Conservation (phyloP, 306 rosid species). For the Vigna trinervia region DNA sequence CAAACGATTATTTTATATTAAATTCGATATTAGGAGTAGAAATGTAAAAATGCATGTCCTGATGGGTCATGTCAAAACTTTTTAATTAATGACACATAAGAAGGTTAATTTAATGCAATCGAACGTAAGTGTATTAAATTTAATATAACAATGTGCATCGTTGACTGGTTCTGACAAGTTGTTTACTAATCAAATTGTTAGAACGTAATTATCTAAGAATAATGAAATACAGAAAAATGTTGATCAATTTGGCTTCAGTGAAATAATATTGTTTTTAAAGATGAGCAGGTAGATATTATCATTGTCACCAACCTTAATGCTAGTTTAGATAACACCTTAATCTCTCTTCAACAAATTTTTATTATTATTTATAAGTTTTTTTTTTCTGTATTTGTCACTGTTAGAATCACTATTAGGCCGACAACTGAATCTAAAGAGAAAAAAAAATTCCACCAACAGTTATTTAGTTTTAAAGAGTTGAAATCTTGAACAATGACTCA, state of each 20-base stretch:
- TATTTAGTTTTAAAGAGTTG: no score
- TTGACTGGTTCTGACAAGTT: not conserved
- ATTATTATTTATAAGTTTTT: no score
- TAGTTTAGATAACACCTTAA: not conserved
- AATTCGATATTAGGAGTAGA: no score
- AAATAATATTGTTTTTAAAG: not conserved
- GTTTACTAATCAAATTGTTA: not conserved
- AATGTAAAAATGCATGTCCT: no score
- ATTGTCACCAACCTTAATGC: not conserved
- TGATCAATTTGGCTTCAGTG: not conserved
- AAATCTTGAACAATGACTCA: no score
- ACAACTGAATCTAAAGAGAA: not conserved
- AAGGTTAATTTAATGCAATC: not conserved
- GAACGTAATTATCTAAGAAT: not conserved
- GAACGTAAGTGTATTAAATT: not conserved
- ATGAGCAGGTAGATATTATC: not conserved
- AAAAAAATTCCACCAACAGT: not conserved
- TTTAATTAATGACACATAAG: no score
- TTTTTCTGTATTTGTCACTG: not conserved
- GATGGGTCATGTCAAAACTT: no score
- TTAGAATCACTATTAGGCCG: not conserved
- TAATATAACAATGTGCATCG: not conserved
- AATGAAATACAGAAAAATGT: not conserved
- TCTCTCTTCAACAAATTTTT: not conserved
- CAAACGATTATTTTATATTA: no score